A percentile compares a stretch with the other conserved stretches of the same genome.
These are phyloP conservation scores for Spathaspora hagerdaliae DNA, from an alignment of 805 yeast genomes.

Conservation along the genomic window DNA sequence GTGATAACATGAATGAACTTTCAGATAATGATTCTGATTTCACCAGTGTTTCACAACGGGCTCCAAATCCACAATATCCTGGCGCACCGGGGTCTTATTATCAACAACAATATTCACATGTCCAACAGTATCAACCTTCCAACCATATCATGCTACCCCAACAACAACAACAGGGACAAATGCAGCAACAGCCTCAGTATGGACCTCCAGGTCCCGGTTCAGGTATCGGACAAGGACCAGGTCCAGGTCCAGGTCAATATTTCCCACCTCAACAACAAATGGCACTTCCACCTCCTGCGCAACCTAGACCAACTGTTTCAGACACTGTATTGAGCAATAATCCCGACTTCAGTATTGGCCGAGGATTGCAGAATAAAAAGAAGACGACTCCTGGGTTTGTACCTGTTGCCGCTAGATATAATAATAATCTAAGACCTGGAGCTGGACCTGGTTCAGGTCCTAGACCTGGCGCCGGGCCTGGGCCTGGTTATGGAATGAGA, in stretches of 20 bases:
- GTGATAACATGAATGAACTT: constrained; percentile 11
- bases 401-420: constrained; percentile 17
- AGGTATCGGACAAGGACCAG: background rate
- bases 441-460: constrained; percentile 5
- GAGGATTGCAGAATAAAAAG: constrained; percentile 25
- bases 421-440: background rate
- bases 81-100: background rate
- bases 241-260: background rate
- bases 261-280: constrained; percentile 1
- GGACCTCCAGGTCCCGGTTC: constrained; percentile 10
- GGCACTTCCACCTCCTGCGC: constrained; percentile 1
- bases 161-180: constrained; percentile 15
- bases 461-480: too few species aligned
- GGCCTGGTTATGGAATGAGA: background rate
- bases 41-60: constrained; percentile 77
- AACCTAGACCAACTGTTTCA: constrained; percentile 27
- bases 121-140: constrained; percentile 12
- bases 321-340: constrained; percentile 35
- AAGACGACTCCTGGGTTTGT: constrained; percentile 18
- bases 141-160: constrained; percentile 7
- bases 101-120: constrained; percentile 15
- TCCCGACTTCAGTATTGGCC: constrained; percentile 31
- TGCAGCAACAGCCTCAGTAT: constrained; percentile 11
- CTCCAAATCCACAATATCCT: constrained; percentile 54
- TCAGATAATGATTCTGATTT: constrained; percentile 58